Percentiles rank a stretch among this genome's conserved stretches.
These are phyloP conservation scores for Quambalaria eucalypti DNA, from an alignment of 1,284 basidiomycete species.

Conservation along the genomic window DNA sequence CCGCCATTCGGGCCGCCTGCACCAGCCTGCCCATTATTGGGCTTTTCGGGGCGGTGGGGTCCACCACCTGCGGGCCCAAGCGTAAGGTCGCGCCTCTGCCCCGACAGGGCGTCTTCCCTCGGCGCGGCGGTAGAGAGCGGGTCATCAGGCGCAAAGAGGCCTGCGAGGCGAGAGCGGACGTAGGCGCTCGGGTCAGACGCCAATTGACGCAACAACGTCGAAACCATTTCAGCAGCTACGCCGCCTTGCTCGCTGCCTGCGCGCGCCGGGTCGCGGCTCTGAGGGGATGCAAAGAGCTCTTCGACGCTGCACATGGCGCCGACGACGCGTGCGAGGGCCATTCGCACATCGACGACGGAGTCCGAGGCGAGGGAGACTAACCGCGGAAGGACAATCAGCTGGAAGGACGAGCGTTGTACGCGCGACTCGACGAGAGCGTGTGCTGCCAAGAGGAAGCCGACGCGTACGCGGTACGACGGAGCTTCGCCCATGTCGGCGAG, in stretches of 20 bases:
- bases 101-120: neutral
- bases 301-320: slow-evolving; percentile 54
- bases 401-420: slow-evolving; percentile 49
- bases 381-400: slow-evolving; percentile 57
- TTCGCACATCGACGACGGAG: slow-evolving; percentile 73
- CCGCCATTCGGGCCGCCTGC: neutral
- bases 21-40: neutral
- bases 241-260: too few species aligned
- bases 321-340: slow-evolving; percentile 66
- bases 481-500: slow-evolving; percentile 34
- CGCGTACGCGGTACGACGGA: slow-evolving; percentile 37
- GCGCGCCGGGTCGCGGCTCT: slow-evolving; percentile 26
- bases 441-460: slow-evolving; percentile 33
- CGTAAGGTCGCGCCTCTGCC: slow-evolving; percentile 13
- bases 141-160: neutral
- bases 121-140: neutral
- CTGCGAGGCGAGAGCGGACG: slow-evolving; percentile 24
- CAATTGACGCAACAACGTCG: too few species aligned
- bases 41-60: slow-evolving; percentile 5
- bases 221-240: slow-evolving; percentile 24
- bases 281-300: slow-evolving; percentile 37
- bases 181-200: slow-evolving; percentile 23
- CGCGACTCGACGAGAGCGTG: slow-evolving; percentile 23
- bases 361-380: slow-evolving; percentile 60
- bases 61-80: slow-evolving; percentile 38